Percentiles rank a stretch among this genome's conserved stretches.
Evolutionary conservation across 805 yeast species (phyloP).

Genomic region (Pichia membranifaciens): DNA sequence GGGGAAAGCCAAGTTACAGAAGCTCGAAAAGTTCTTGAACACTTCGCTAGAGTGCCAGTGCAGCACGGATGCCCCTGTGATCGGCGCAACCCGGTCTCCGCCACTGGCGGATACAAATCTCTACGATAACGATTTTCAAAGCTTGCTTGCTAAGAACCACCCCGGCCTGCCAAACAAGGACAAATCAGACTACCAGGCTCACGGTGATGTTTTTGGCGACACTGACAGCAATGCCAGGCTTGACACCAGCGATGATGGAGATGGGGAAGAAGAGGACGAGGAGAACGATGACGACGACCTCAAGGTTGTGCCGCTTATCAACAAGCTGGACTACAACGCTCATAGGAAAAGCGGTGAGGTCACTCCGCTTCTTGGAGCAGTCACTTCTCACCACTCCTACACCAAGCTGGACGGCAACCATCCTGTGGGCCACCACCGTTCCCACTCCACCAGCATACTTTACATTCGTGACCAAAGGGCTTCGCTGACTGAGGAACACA

Average conservation of each 20-base stretch:
- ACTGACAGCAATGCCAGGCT: background rate
- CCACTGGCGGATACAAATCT: background rate
- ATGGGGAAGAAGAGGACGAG: background rate
- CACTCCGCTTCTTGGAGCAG: background rate
- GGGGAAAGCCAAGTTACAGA: constrained; percentile 36
- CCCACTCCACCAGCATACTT: constrained; percentile 14
- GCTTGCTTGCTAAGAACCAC: no score
- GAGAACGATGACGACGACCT: background rate
- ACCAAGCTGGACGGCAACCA: background rate
- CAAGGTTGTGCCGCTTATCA: background rate
- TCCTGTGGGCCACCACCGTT: constrained; percentile 22
- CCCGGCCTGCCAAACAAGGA: no score
- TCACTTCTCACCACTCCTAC: background rate
- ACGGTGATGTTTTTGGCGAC: no score
- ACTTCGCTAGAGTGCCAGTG: constrained; percentile 8
- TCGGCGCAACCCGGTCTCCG: background rate
- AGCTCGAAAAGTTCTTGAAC: constrained; percentile 12
- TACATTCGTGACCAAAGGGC: constrained; percentile 6
- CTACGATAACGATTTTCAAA: no score
- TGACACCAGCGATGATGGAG: background rate
- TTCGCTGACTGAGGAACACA: constrained; percentile 19
- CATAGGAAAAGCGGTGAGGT: background rate
- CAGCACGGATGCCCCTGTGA: background rate
- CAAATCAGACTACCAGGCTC: background rate
- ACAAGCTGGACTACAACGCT: background rate